Percentiles rank a stretch among this genome's conserved stretches.
Conservation (phyloP, 1,139 yeast species). For the Lizanozyma gosingica region DNA sequence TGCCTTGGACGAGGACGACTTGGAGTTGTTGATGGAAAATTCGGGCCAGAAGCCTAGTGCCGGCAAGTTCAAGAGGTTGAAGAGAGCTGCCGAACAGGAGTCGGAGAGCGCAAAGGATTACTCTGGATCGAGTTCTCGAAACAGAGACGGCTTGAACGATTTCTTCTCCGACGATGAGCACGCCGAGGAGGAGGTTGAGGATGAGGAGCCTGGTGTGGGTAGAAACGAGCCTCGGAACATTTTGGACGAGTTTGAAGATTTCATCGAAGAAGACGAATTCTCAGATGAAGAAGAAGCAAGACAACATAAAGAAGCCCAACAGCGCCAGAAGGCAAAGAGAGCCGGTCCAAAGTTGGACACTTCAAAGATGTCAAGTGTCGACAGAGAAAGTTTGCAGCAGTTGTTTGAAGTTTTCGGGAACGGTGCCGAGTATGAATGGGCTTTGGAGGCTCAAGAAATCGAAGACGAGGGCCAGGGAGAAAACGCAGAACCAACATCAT, state of each 20-base stretch:
- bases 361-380: constrained; percentile 66
- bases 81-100: constrained; percentile 47
- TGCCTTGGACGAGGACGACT: constrained; percentile 87
- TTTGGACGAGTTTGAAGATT: constrained; percentile 87
- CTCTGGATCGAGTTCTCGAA: constrained; percentile 4
- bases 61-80: constrained; percentile 68
- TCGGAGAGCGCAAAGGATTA: constrained; percentile 17
- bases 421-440: constrained; percentile 98
- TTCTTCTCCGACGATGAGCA: constrained; percentile 87
- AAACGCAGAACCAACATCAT: constrained; percentile 48
- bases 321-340: constrained; percentile 32
- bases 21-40: constrained; percentile 84
- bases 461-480: constrained; percentile 43
- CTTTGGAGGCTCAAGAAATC: constrained; percentile 81
- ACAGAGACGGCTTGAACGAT: constrained; percentile 37
- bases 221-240: constrained; percentile 17
- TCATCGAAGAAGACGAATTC: constrained; percentile 93
- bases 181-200: constrained; percentile 36
- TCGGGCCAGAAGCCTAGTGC: constrained; percentile 53
- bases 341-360: constrained; percentile 39
- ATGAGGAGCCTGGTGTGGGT: constrained; percentile 10
- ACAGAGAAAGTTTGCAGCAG: constrained; percentile 88
- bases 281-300: constrained; percentile 75
- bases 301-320: constrained; percentile 23
- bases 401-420: constrained; percentile 93